Base-by-base conservation (phyloP, 352 stramenopile genomes). In the Phytophthora sp. region DNA sequence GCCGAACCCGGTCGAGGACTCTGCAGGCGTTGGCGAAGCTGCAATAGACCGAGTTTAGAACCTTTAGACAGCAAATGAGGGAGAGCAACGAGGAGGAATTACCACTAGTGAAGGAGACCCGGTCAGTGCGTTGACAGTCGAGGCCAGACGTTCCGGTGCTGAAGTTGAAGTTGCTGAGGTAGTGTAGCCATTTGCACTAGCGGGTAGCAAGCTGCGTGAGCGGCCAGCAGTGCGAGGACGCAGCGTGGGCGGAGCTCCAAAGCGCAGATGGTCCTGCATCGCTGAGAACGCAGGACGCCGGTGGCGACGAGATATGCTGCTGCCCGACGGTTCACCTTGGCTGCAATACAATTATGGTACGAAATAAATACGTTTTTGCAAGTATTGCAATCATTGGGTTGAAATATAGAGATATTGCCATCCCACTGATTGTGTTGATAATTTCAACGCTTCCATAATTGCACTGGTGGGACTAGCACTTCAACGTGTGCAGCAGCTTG, bases 11-110 rank as follows among this genome's bases (percentile, higher is more conserved):
- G 75, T 41, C 77, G 68, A 24, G 82, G 79, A 45, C 73, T 71
- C 26, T 78, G 72, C 18, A 91, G 62, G 8, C 79, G 76, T 23
- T 78, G 79, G 26, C 55, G 77, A 54, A 91, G 71, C 79, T 91
- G 45, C n/a, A 53, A 29, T 38, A 75, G 13, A 27, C n/a, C n/a
- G n/a, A n/a, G n/a, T n/a, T n/a, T n/a, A n/a, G n/a, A n/a, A n/a
- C n/a, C n/a, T n/a, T n/a, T n/a, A n/a, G n/a, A n/a, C n/a, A 7
- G 27, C 15, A 46, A 31, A 42, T 18, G 38, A n/a, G n/a, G n/a
- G n/a, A n/a, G n/a, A n/a, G n/a, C n/a, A n/a, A n/a, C n/a, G n/a
- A n/a, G n/a, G n/a, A n/a, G n/a, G n/a, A n/a, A n/a, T n/a, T 36
- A 69, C 44, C 58, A 52, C 16, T 4, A 65, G 13, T 3, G 63